Evolutionary conservation across 2,329 filamentous ascomycete species (phyloP), one percentile per base, ranked within the genome.

Genomic region (Incumbomyces delicatus): DNA sequence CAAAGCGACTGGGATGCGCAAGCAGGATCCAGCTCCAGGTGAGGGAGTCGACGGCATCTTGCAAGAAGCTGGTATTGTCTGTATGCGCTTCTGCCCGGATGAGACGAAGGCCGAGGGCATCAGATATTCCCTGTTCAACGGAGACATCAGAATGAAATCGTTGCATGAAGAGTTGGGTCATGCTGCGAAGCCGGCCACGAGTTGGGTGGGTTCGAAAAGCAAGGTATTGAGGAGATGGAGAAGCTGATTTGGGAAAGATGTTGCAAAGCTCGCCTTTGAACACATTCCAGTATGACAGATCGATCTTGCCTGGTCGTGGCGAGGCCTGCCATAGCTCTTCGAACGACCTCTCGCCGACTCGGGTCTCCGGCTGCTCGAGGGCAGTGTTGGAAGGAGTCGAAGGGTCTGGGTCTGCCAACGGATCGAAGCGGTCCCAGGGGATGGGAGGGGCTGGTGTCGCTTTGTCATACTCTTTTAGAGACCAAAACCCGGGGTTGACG

Each of bases 21-120:
- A 61, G 65, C 42, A 73, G 56, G 17, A 73, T 62, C 70, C 70
- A 73, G 14, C 68, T 63, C 70, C 70, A 73, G 14, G 59, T 54
- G 47, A 66, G 60, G 20, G 73, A 63, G 58, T 73, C 69, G 3
- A 57, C 51, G 14, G 58, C 53, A 38, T 59, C 60, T 52, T 66
- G 2, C 12, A 13, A 8, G 10, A 29, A 17, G 14, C 30, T 17
- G 12, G 8, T 18, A 22, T 2, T 14, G 31, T 12, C 14, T 22
- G 11, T 18, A 12, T 14, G 11, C 34, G 8, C n/a, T 3, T 12
- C 4, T 6, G 20, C 14, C 35, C 32, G 31, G 38, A 40, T 13
- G 22, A 40, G 38, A 29, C 4, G 8, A 2, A 35, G 16, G 32
- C 30, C 41, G 11, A 40, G 16, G 2, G 34, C 14, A 16, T 44